These are phyloP conservation scores for Coccomyxa sp. DNA, from an alignment of 139 green algal species.

Conservation along the genomic window DNA sequence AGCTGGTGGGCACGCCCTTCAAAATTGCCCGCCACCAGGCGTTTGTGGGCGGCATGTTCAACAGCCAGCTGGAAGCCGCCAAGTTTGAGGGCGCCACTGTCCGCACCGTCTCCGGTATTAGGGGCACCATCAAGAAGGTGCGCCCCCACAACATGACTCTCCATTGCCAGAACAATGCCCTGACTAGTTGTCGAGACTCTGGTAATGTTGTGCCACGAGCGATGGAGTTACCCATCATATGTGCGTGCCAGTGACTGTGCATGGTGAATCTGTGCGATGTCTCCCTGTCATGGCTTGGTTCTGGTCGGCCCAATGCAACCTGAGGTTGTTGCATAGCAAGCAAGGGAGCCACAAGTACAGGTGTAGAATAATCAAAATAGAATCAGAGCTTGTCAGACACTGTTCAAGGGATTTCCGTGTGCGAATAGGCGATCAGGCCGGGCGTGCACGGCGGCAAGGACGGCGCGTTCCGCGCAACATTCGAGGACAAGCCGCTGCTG, in stretches of 20 bases:
- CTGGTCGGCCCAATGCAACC: no score
- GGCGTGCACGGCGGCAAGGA: conserved; percentile 52
- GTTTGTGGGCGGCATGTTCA: conserved; percentile 97
- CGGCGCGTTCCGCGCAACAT: conserved; percentile 74
- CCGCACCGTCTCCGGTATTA: conserved; percentile 87
- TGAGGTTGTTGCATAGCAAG: no score
- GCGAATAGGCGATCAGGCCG: conserved; percentile 26
- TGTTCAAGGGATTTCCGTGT: no score
- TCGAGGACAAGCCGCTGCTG: conserved; percentile 96
- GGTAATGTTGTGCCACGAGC: not conserved
- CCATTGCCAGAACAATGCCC: not conserved
- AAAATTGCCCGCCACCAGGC: conserved; percentile 88
- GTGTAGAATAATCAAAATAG: no score
- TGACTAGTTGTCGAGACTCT: not conserved
- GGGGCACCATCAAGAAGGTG: conserved; percentile 96
- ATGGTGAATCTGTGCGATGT: no score
- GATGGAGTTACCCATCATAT: no score
- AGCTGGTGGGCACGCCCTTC: conserved; percentile 87
- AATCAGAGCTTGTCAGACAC: no score
- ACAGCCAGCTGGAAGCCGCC: conserved; percentile 67
- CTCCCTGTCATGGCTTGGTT: no score
- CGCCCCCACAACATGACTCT: no score
- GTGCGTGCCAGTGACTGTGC: no score
- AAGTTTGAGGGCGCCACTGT: conserved; percentile 88
- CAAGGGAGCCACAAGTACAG: no score